These are phyloP conservation scores for Colletotrichum sp. DNA, from an alignment of 2,329 filamentous ascomycete species.

Conservation along the genomic window DNA sequence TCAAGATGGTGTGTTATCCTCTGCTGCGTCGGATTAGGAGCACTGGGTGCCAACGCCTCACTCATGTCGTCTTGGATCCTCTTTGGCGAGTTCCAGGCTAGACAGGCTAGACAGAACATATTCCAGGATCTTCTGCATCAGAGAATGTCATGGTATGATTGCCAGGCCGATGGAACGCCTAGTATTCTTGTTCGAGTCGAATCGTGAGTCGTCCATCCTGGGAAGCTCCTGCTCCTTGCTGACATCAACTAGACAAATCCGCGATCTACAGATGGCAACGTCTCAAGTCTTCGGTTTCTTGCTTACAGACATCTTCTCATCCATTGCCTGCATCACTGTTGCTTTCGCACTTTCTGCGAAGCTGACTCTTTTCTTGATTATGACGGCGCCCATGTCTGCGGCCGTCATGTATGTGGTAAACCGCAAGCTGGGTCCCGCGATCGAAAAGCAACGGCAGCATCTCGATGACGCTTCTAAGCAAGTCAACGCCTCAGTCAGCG, in stretches of 20 bases:
- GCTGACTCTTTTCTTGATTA: conserved; percentile 79
- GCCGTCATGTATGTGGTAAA: conserved; percentile 65
- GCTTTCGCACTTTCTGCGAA: conserved; percentile 85
- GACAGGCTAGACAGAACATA: conserved; percentile 64
- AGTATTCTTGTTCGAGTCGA: conserved; percentile 76
- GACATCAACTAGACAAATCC: conserved; percentile 68
- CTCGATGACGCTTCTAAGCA: conserved; percentile 75
- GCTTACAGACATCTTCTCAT: conserved; percentile 67
- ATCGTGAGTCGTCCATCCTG: conserved; percentile 57
- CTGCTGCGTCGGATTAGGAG: conserved; percentile 64
- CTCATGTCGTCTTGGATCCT: conserved; percentile 76
- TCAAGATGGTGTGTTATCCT: conserved; percentile 65
- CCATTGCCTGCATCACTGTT: conserved; percentile 69
- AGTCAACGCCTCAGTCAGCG: conserved; percentile 70
- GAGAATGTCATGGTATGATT: conserved; percentile 84
- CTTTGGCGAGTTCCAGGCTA: conserved; percentile 83
- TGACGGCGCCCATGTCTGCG: conserved; percentile 72
- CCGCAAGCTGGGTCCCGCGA: conserved; percentile 64
- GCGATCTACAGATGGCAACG: conserved; percentile 80
- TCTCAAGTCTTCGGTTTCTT: conserved; percentile 81
- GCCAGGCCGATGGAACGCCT: conserved; percentile 71
- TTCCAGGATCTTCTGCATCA: conserved; percentile 56
- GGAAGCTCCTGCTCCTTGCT: not conserved
- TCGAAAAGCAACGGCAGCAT: conserved; percentile 71
- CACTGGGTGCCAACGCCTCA: conserved; percentile 70